A percentile compares a stretch with the other conserved stretches of the same genome.
phyloP scores from a whole-genome alignment of 2,329 filamentous ascomycete genomes.

The Cercospora sojina region DNA sequence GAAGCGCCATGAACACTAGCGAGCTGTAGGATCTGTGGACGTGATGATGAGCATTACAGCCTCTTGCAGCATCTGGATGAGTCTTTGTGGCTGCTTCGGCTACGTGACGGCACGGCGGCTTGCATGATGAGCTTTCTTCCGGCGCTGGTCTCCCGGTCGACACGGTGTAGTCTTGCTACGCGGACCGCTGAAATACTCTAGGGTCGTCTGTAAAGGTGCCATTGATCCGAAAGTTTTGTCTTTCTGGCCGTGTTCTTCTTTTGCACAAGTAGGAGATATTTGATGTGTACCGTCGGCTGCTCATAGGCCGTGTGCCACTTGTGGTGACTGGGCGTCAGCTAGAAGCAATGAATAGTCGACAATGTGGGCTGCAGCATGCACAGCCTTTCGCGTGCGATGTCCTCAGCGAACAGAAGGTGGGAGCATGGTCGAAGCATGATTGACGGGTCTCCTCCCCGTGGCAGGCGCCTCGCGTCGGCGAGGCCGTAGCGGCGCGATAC shows the following conservation, averaged over 20 bases:
- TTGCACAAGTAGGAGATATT: background rate
- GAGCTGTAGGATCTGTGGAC: background rate
- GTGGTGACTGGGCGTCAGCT: background rate
- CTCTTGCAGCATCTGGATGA: background rate
- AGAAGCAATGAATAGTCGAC: background rate
- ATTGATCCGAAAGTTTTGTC: background rate
- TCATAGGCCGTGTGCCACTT: background rate
- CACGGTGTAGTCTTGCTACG: background rate
- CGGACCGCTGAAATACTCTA: background rate
- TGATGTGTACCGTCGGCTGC: background rate
- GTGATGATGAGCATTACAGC: background rate
- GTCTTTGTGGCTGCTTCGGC: constrained; percentile 1
- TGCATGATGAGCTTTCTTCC: background rate
- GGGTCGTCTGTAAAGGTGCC: background rate
- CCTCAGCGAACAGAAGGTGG: background rate
- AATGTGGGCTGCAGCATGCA: background rate
- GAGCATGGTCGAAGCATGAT: background rate
- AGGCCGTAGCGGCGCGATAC: constrained; percentile 1
- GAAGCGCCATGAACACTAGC: background rate
- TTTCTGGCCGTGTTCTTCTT: background rate
- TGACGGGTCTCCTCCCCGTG: background rate
- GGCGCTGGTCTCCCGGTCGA: background rate
- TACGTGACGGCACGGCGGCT: background rate
- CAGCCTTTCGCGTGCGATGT: background rate
- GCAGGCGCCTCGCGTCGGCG: background rate